Evolutionary conservation across 495 filamentous ascomycete species (phyloP).

Genomic region (Penicillium argentinense): DNA sequence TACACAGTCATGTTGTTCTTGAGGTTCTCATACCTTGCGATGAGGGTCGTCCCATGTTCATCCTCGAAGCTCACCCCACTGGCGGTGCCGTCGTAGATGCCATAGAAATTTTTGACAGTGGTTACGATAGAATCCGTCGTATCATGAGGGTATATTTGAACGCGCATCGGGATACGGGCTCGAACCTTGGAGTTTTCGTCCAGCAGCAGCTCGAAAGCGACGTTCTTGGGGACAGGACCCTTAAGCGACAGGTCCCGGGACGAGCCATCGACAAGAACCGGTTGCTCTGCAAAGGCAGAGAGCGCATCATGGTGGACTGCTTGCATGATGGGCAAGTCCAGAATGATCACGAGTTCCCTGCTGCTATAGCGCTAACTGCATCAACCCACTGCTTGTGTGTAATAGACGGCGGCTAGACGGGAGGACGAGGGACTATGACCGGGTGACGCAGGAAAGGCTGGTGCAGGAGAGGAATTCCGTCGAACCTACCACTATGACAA

Average conservation of each 20-base stretch:
- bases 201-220: conserved; percentile 83
- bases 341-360: conserved; percentile 24
- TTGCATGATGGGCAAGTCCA: conserved; percentile 38
- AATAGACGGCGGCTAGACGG: conserved; percentile 21
- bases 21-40: conserved; percentile 94
- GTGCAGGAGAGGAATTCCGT: conserved; percentile 35
- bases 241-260: conserved; percentile 49
- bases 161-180: conserved; percentile 83
- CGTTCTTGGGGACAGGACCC: conserved; percentile 66
- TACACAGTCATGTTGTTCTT: conserved; percentile 84
- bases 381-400: conserved; percentile 42
- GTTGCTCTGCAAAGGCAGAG: conserved; percentile 39
- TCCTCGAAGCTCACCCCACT: conserved; percentile 91
- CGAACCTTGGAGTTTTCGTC: conserved; percentile 68
- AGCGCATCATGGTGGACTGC: conserved; percentile 42
- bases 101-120: conserved; percentile 97
- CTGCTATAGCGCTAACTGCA: conserved; percentile 40
- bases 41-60: conserved; percentile 78
- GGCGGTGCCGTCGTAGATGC: conserved; percentile 74
- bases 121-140: conserved; percentile 93
- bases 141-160: conserved; percentile 90
- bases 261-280: conserved; percentile 30
- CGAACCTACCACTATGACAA: conserved; percentile 45
- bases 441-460: conserved; percentile 20
- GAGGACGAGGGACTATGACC: conserved; percentile 28